Evolutionary conservation across 257 asterid genomes (phyloP).

Genomic region (Fraxinus anomala): DNA sequence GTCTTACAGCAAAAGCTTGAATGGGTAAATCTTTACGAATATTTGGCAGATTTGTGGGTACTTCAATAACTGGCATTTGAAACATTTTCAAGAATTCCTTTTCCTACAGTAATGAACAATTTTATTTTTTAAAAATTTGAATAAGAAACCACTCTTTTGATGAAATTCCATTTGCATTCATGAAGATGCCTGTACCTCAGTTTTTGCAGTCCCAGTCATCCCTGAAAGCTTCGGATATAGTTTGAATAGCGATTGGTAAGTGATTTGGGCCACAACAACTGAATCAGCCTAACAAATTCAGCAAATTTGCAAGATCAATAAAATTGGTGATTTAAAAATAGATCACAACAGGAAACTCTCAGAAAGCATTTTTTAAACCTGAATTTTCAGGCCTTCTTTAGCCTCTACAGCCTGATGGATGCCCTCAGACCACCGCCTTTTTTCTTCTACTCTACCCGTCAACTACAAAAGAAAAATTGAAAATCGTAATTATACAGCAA

Average conservation of each 20-base stretch:
- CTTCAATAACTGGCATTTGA: slow-evolving; percentile 88
- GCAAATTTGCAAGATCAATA: slow-evolving; percentile 20
- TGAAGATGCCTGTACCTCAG: slow-evolving; percentile 60
- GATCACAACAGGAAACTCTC: slow-evolving; percentile 8
- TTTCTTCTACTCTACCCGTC: slow-evolving; percentile 98
- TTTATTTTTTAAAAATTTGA: neutral
- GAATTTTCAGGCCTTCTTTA: slow-evolving; percentile 87
- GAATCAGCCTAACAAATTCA: slow-evolving; percentile 74
- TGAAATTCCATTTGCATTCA: slow-evolving; percentile 8
- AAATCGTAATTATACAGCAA: slow-evolving; percentile 15
- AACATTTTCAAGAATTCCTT: slow-evolving; percentile 95
- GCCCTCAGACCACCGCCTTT: slow-evolving; percentile 96
- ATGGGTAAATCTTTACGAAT: slow-evolving; percentile 83
- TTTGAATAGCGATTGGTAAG: slow-evolving; percentile 93
- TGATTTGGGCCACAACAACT: slow-evolving; percentile 97
- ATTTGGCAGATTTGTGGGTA: slow-evolving; percentile 89
- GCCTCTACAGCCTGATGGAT: slow-evolving; percentile 99
- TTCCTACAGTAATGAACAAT: slow-evolving; percentile 50
- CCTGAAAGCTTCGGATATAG: slow-evolving; percentile 96
- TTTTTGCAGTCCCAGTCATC: slow-evolving; percentile 99
- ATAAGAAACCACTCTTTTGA: slow-evolving; percentile 19
- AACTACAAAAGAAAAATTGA: slow-evolving; percentile 47
- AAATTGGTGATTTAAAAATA: slow-evolving; percentile 14
- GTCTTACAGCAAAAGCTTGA: slow-evolving; percentile 94
- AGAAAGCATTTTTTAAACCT: slow-evolving; percentile 47